These are phyloP conservation scores for Austroboletus eburneus DNA, from an alignment of 768 basidiomycete species.

Conservation along the genomic window DNA sequence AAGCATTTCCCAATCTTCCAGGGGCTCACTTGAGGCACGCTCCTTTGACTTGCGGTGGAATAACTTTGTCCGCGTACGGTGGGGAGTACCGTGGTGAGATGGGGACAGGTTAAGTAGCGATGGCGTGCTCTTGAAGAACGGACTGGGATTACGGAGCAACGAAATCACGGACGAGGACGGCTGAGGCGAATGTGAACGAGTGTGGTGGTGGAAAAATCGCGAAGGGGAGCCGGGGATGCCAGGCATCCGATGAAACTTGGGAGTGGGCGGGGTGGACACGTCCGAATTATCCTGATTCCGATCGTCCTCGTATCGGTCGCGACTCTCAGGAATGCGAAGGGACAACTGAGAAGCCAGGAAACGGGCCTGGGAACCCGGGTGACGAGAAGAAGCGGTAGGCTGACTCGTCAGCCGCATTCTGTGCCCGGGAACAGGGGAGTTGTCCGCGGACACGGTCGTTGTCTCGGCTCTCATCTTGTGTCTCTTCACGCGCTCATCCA, in stretches of 20 bases:
- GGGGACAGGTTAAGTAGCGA: slow-evolving; percentile 30
- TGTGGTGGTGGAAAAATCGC: slow-evolving; percentile 28
- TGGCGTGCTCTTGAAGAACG: slow-evolving; percentile 33
- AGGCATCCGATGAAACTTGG: slow-evolving; percentile 29
- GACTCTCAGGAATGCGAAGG: slow-evolving; percentile 31
- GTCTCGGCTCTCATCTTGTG: slow-evolving; percentile 33
- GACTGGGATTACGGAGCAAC: slow-evolving; percentile 31
- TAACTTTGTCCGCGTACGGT: slow-evolving; percentile 29
- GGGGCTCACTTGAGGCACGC: slow-evolving; percentile 30
- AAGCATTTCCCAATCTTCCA: slow-evolving; percentile 33
- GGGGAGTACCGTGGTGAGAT: slow-evolving; percentile 28
- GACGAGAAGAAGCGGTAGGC: slow-evolving; percentile 20
- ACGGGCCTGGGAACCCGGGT: slow-evolving; percentile 28
- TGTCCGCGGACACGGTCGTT: slow-evolving; percentile 7
- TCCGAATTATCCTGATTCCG: slow-evolving; percentile 29
- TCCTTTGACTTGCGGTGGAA: slow-evolving; percentile 35
- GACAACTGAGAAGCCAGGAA: slow-evolving; percentile 32
- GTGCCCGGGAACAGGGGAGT: slow-evolving; percentile 19
- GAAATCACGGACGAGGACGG: slow-evolving; percentile 34
- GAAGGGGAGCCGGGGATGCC: slow-evolving; percentile 30
- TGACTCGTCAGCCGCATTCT: slow-evolving; percentile 30
- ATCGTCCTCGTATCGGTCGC: slow-evolving; percentile 31
- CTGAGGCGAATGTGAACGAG: slow-evolving; percentile 30
- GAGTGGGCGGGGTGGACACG: slow-evolving; percentile 29
- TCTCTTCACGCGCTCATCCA: slow-evolving; percentile 39